Evolutionary conservation across 1,284 basidiomycete genomes (phyloP), one percentile per base, ranked within the genome.

Genomic region (Cystobasidium slooffiae): DNA sequence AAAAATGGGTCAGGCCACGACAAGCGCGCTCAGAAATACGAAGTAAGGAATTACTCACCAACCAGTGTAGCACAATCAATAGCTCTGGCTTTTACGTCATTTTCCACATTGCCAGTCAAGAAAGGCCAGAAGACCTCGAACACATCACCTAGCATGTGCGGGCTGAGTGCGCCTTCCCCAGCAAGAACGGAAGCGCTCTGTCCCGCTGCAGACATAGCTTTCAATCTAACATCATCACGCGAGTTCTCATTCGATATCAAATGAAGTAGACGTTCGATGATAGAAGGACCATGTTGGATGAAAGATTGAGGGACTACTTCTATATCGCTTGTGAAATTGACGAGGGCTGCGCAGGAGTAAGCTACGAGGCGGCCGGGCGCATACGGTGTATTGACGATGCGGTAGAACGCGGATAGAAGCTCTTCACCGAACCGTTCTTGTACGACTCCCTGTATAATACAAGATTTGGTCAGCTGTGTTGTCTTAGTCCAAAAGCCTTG

Each of bases 281-380:
- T 51, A 22, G 69, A 44, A n/a, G 46, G 31, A 9, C 24, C 47
- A 51, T 63, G 58, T 20, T 55, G 37, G 5, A 46, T 39, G 22
- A 72, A 61, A n/a, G 69, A 63, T 52, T 18, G 16, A 6, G 69
- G 69, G 20, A 72, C 14, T 22, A 46, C 44, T 12, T 39, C 9
- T 24, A 72, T 37, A 53, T 72, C 69, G 20, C 59, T 59, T 31
- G 49, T 55, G 59, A 52, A 72, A 41, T 72, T 72, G 69, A 72
- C 69, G 37, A 72, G 20, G 1, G 69, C 69, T 16, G 69, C 69
- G 44, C 69, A 72, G 20, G 69, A 20, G 59, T 72, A 72, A 0
- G 69, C 69, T 20, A 72, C 43, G 12, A 72, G 47, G 1, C 69
- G 58, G 39, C 59, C 41, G 7, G 69, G 69, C n/a, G 61, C 59